Base-by-base conservation (phyloP, 768 basidiomycete species). In the Dacryopinax primogenitus region DNA sequence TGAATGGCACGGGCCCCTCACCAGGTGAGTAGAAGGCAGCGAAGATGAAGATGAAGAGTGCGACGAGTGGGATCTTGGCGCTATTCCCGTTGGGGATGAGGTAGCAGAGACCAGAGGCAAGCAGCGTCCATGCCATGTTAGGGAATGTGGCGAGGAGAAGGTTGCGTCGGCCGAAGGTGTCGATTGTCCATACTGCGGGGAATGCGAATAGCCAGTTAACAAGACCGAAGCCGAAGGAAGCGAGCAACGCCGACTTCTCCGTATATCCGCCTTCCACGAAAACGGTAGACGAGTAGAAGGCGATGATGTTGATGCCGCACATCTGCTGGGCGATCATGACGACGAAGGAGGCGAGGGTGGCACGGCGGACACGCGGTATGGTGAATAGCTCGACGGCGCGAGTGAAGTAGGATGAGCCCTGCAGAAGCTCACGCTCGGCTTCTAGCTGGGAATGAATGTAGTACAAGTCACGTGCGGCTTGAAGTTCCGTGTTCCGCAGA, bases 151-250 rank as follows among this genome's bases (percentile, higher is more conserved):
- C 67, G 35, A 78, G 70, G 0, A 76, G 69, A 2, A 77, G 68
- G 15, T 70, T 65, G 13, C 71, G 67, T 45, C 66, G 71, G 16
- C 72, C 70, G 62, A 68, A 72, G 16, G 67, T 64, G 34, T 61
- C 35, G 64, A 68, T 33, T 70, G 77, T 78, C 65, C 82, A 84
- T 33, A 87, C 78, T 11, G 85, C 86, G 0, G 86, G 86, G 65
- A 85, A 81, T 1, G 84, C 84, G 64, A 86, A 68, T 45, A 72
- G 12, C 71, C 71, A 67, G 44, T 74, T 69, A 63, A 74, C 67
- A 28, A 71, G 71, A 65, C 75, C 75, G 67, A 72, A 76, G 34
- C 75, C 75, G 34, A 74, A 66, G 1, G 73, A 74, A 6, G 74
- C 75, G 64, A 67, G 72, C 3, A 76, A 68, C 4, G 75, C 69